A percentile compares a stretch with the other conserved stretches of the same genome.
phyloP scores from a whole-genome alignment of 495 filamentous ascomycete species.

The Venustampulla echinocandica region DNA sequence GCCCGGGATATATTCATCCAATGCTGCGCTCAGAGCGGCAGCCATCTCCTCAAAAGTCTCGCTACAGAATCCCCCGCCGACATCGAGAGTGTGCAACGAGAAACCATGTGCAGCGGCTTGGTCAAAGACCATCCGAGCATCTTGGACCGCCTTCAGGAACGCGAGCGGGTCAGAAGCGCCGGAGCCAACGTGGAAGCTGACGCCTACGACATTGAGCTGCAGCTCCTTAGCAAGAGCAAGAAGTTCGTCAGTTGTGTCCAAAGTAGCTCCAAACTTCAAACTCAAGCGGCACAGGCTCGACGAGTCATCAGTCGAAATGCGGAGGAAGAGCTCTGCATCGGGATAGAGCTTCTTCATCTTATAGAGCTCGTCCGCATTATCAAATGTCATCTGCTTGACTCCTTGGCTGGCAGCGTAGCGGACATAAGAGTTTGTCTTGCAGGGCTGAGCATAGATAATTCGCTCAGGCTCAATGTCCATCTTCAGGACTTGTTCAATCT shows the following conservation, averaged over 20 bases:
- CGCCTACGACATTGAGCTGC: slow-evolving; percentile 91
- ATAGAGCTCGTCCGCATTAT: slow-evolving; percentile 95
- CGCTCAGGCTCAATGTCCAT: slow-evolving; percentile 80
- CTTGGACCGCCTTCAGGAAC: slow-evolving; percentile 81
- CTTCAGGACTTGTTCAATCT: slow-evolving; percentile 84
- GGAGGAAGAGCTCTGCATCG: slow-evolving; percentile 80
- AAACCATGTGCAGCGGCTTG: slow-evolving; percentile 72
- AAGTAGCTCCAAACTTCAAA: slow-evolving; percentile 89
- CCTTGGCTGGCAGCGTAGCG: slow-evolving; percentile 73
- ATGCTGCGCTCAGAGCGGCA: slow-evolving; percentile 62
- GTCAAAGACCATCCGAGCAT: slow-evolving; percentile 84
- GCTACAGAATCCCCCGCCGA: slow-evolving; percentile 84
- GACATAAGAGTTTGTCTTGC: slow-evolving; percentile 97
- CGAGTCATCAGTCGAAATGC: slow-evolving; percentile 93
- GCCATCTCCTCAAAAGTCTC: slow-evolving; percentile 91
- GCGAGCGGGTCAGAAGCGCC: slow-evolving; percentile 84
- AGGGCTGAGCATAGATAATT: slow-evolving; percentile 98
- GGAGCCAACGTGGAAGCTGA: slow-evolving; percentile 96
- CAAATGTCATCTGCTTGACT: slow-evolving; percentile 98
- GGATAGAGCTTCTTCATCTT: slow-evolving; percentile 91
- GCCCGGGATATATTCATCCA: slow-evolving; percentile 81
- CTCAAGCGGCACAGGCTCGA: slow-evolving; percentile 88
- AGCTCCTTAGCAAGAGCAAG: slow-evolving; percentile 74
- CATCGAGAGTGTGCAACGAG: slow-evolving; percentile 78
- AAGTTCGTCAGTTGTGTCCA: slow-evolving; percentile 70